Evolutionary conservation across 441 rosid species (phyloP).

Genomic region (Populus tomentosa): DNA sequence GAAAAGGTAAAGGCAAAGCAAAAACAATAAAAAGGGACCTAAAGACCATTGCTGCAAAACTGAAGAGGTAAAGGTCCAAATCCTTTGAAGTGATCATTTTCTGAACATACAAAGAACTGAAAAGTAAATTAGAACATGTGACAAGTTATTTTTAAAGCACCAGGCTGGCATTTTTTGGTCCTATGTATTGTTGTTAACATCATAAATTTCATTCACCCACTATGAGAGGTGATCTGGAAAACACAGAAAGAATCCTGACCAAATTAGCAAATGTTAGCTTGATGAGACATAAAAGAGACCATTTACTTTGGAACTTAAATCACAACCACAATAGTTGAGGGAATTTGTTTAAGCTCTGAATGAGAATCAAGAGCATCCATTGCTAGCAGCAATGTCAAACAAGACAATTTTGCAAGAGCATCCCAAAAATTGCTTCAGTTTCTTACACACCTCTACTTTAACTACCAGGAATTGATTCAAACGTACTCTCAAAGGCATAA

Average conservation of each 20-base stretch:
- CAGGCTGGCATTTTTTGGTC: not conserved
- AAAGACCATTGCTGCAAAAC: not conserved
- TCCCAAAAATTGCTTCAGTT: not conserved
- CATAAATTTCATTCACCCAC: not conserved
- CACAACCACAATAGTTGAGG: not conserved
- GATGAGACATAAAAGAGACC: not conserved
- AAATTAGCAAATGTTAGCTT: not conserved
- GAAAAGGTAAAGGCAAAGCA: not conserved
- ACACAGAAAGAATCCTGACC: not conserved
- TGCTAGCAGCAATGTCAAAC: not conserved
- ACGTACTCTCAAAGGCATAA: not conserved
- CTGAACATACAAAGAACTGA: not conserved
- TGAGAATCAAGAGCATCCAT: not conserved
- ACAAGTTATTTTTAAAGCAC: not conserved
- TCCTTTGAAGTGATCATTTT: not conserved
- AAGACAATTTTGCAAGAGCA: not conserved
- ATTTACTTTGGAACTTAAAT: not conserved
- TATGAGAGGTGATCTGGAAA: not conserved
- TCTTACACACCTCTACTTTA: not conserved
- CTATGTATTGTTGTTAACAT: not conserved
- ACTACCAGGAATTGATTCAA: not conserved
- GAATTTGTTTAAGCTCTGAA: not conserved
- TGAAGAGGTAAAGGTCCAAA: not conserved
- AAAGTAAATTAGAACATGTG: not conserved
- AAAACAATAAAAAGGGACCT: not conserved